phyloP scores from a whole-genome alignment of 306 rosid species.

The Vachellia pachyceras region DNA sequence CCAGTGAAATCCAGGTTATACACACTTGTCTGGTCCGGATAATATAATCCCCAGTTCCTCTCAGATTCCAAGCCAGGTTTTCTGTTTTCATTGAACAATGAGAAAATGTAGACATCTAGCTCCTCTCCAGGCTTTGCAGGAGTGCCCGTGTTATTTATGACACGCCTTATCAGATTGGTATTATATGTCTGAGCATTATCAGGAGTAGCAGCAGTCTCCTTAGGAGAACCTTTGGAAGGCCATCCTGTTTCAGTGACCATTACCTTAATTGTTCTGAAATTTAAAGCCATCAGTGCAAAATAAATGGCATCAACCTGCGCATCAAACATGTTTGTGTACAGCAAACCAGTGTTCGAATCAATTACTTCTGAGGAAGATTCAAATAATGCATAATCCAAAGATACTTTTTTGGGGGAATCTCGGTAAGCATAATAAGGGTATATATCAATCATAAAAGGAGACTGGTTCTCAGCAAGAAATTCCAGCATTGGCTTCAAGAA shows the following conservation, averaged over 20 bases:
- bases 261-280: slow-evolving; percentile 83
- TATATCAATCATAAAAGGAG: slow-evolving; percentile 96
- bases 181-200: slow-evolving; percentile 80
- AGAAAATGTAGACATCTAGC: slow-evolving; percentile 54
- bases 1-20: slow-evolving; percentile 92
- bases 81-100: slow-evolving; percentile 81
- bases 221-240: slow-evolving; percentile 97
- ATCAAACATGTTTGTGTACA: slow-evolving; percentile 94
- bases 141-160: slow-evolving; percentile 54
- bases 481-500: slow-evolving; percentile 93
- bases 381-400: slow-evolving; percentile 86
- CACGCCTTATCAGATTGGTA: slow-evolving; percentile 58
- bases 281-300: slow-evolving; percentile 85
- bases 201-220: slow-evolving; percentile 84
- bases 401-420: slow-evolving; percentile 75
- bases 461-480: slow-evolving; percentile 91
- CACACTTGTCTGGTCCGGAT: slow-evolving; percentile 95
- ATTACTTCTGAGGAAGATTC: slow-evolving; percentile 90
- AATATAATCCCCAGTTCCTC: slow-evolving; percentile 97
- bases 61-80: slow-evolving; percentile 96
- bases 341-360: slow-evolving; percentile 94
- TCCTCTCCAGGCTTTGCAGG: slow-evolving; percentile 58
- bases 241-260: slow-evolving; percentile 98
- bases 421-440: slow-evolving; percentile 97
- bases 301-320: slow-evolving; percentile 97